Conservation (phyloP, 2,329 filamentous ascomycete species). For the Colletotrichum sp. region DNA sequence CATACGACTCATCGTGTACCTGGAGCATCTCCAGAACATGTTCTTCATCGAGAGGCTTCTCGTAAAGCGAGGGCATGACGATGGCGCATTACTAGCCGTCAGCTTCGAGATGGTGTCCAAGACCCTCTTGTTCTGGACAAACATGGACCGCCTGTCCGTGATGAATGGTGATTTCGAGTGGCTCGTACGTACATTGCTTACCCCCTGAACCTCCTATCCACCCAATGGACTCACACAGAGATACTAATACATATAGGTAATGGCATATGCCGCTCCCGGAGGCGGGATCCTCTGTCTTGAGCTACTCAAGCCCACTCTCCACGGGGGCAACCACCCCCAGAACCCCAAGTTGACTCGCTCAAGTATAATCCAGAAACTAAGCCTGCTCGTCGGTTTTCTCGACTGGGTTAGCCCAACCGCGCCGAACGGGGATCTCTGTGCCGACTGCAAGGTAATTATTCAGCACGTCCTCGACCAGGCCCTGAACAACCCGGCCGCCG, state of each 20-base stretch:
- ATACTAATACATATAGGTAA: slow-evolving; percentile 36
- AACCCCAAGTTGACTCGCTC: slow-evolving; percentile 45
- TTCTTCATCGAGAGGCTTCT: slow-evolving; percentile 65
- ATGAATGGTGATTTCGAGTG: slow-evolving; percentile 52
- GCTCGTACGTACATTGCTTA: slow-evolving; percentile 39
- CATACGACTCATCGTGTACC: slow-evolving; percentile 48
- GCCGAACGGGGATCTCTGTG: slow-evolving; percentile 54
- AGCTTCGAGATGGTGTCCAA: slow-evolving; percentile 53
- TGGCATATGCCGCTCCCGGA: slow-evolving; percentile 54
- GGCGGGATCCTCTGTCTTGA: slow-evolving; percentile 57
- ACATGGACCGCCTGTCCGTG: slow-evolving; percentile 47
- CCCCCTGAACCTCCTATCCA: background rate
- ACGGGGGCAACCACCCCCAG: slow-evolving; percentile 32
- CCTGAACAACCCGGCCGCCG: slow-evolving; percentile 40
- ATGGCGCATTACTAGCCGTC: slow-evolving; percentile 44
- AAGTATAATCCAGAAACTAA: slow-evolving; percentile 56
- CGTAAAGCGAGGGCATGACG: slow-evolving; percentile 44
- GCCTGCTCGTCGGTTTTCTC: slow-evolving; percentile 54
- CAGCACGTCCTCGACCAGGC: slow-evolving; percentile 55
- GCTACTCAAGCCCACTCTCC: slow-evolving; percentile 42
- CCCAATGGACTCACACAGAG: background rate
- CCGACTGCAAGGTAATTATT: slow-evolving; percentile 51
- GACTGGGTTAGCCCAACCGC: slow-evolving; percentile 54
- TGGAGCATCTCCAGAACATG: slow-evolving; percentile 60
- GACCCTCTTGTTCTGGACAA: slow-evolving; percentile 53